Conservation (phyloP, 1,139 yeast genomes). For the Kluyveromyces sp. region DNA sequence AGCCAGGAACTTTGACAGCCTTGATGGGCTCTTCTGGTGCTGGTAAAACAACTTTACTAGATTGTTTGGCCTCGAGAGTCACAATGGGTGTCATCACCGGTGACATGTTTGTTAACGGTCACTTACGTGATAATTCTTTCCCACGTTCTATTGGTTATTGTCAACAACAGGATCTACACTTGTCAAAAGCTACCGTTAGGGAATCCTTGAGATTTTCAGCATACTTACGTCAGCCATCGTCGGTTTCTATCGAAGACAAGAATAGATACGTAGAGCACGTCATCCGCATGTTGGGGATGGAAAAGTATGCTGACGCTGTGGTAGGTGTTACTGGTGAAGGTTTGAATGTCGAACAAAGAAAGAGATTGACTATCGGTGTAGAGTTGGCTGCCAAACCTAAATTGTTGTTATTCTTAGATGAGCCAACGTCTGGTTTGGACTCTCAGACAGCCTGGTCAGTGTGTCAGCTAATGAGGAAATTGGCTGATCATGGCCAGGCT, state of each 20-base stretch:
- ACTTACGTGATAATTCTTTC: constrained; percentile 59
- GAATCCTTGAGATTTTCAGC: constrained; percentile 73
- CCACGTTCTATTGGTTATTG: constrained; percentile 80
- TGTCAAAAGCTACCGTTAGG: constrained; percentile 68
- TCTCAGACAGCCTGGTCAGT: constrained; percentile 90
- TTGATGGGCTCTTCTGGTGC: constrained; percentile 89
- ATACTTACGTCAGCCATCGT: constrained; percentile 58
- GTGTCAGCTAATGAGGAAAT: constrained; percentile 64
- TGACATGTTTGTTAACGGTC: constrained; percentile 66
- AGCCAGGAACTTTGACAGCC: constrained; percentile 70
- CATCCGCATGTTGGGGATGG: constrained; percentile 64
- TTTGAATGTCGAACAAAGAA: constrained; percentile 77
- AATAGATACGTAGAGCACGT: constrained; percentile 65
- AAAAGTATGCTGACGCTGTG: constrained; percentile 65
- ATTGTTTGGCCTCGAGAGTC: constrained; percentile 70
- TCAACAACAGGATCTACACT: constrained; percentile 75
- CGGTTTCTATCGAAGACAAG: constrained; percentile 50
- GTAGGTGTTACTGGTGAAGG: constrained; percentile 81
- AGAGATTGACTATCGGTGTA: constrained; percentile 77
- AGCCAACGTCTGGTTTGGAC: constrained; percentile 89
- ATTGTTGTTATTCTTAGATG: constrained; percentile 73
- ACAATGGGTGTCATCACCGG: constrained; percentile 77
- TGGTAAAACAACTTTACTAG: constrained; percentile 71
- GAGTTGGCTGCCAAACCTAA: constrained; percentile 86
- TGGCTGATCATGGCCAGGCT: constrained; percentile 75